Evolutionary conservation across 2,329 filamentous ascomycete genomes (phyloP).

Genomic region (Cladosporium oxysporum): DNA sequence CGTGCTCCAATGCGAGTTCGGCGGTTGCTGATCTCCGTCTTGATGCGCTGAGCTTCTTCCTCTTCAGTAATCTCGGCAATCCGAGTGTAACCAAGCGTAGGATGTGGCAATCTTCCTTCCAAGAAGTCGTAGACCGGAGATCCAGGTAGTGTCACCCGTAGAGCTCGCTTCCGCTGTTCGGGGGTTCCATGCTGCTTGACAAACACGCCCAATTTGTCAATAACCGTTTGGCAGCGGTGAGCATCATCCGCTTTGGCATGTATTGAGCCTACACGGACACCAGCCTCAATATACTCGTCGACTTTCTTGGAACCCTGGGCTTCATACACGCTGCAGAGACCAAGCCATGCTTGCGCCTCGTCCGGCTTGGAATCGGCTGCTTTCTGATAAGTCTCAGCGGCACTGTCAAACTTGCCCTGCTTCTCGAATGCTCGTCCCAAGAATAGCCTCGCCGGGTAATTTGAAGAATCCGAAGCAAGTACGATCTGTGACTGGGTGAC

Average conservation of each 20-base stretch:
- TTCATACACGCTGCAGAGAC: constrained; percentile 82
- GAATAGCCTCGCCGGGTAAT: constrained; percentile 87
- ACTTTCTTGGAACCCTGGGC: constrained; percentile 70
- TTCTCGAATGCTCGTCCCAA: constrained; percentile 83
- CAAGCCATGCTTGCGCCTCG: constrained; percentile 88
- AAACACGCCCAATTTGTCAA: constrained; percentile 78
- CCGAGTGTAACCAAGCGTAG: constrained; percentile 75
- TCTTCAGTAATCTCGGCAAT: constrained; percentile 81
- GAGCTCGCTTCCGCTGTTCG: constrained; percentile 71
- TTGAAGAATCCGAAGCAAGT: constrained; percentile 70
- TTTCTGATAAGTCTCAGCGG: constrained; percentile 73
- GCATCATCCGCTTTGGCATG: constrained; percentile 66
- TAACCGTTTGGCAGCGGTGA: constrained; percentile 60
- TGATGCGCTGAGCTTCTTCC: constrained; percentile 86
- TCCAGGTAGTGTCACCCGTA: constrained; percentile 75
- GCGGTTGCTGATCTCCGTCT: constrained; percentile 84
- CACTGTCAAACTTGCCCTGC: constrained; percentile 67
- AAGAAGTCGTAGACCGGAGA: constrained; percentile 79
- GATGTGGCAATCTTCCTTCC: constrained; percentile 79
- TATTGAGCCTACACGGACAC: constrained; percentile 71
- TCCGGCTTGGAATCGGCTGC: constrained; percentile 71
- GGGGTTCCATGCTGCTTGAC: constrained; percentile 72
- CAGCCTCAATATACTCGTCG: constrained; percentile 71
- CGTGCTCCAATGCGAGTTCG: constrained; percentile 83
- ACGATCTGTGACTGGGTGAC: constrained; percentile 68